Base-by-base conservation (phyloP, 2,329 filamentous ascomycete genomes). In the Monosporascus ibericus region DNA sequence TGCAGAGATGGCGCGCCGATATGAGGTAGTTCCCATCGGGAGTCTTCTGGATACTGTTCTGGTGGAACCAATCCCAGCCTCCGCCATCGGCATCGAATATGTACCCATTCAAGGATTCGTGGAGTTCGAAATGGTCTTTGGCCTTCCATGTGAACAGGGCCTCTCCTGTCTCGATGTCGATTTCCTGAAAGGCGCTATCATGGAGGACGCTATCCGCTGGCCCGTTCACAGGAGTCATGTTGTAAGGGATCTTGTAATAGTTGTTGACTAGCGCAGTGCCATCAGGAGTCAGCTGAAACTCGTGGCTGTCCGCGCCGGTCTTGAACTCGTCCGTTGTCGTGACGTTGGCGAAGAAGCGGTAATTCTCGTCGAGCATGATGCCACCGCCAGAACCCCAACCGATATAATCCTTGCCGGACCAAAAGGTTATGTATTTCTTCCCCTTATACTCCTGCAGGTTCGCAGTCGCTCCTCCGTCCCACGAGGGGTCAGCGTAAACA, bases 181-280 rank as follows among this genome's bases (percentile, higher is more conserved):
- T 58, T 55, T 72, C 70, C 48, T 72, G 71, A 51, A 73, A 73
- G 9, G 69, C 68, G 49, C 65, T 68, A 49, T 72, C 68, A 50
- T 67, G 60, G 11, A 72, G 55, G 47, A 60, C 51, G 5, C 63
- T 65, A 6, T 68, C 60, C 15, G 52, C 49, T 2, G 65, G 60
- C 2, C 70, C 70, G 3, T 68, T 69, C 2, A 67, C 57, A 2
- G 60, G 44, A 0, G 61, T 65, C 34, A 66, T 59, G 53, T 72
- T 62, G n/a, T 59, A 63, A 6, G 58, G 51, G 7, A 69, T 60
- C 30, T 61, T 62, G 53, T 70, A 65, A 55, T 75, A 76, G 44
- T 70, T 69, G 8, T 70, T 70, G 59, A 76, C 68, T 37, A 77
- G 62, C 20, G 70, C 70, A 1, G 71, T 73, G 36, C 68, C 69